Conservation (phyloP, 352 stramenopile genomes). For the Globisporangium irregulare region DNA sequence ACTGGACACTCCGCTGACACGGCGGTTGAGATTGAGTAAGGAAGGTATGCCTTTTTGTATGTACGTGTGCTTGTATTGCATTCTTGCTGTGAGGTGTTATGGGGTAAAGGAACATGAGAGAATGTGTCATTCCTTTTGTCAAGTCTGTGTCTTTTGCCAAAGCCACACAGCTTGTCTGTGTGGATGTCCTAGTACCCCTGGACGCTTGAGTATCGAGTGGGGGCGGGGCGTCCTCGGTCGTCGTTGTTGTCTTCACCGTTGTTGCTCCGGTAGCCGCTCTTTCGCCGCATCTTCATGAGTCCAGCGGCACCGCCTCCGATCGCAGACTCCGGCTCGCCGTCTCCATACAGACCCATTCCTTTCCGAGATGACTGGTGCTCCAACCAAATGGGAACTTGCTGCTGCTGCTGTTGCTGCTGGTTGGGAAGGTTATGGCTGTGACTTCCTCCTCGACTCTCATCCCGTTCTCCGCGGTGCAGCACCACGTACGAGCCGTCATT, state of each 20-base stretch:
- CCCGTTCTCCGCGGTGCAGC: slow-evolving; percentile 14
- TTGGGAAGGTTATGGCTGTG: background rate
- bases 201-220: slow-evolving; percentile 1
- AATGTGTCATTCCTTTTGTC: background rate
- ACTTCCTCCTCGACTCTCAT: slow-evolving; percentile 15
- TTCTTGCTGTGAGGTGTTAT: background rate
- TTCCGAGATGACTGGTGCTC: slow-evolving; percentile 33
- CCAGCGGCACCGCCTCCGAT: slow-evolving; percentile 55
- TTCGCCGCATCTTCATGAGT: slow-evolving; percentile 67
- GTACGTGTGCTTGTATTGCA: slow-evolving; percentile 2
- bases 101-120: background rate
- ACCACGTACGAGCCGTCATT: slow-evolving; percentile 35
- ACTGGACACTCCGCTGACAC: slow-evolving; percentile 4
- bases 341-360: slow-evolving; percentile 22
- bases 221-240: background rate
- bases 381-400: slow-evolving; percentile 61
- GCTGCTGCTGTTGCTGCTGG: slow-evolving; percentile 24
- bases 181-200: slow-evolving; percentile 8
- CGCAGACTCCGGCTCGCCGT: slow-evolving; percentile 31
- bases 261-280: slow-evolving; percentile 48
- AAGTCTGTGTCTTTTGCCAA: background rate
- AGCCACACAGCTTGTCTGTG: background rate
- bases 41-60: background rate
- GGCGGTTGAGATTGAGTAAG: slow-evolving; percentile 19
- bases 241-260: slow-evolving; percentile 41